phyloP scores from a whole-genome alignment of 1,139 yeast genomes.

The Geotrichum restrictum region DNA sequence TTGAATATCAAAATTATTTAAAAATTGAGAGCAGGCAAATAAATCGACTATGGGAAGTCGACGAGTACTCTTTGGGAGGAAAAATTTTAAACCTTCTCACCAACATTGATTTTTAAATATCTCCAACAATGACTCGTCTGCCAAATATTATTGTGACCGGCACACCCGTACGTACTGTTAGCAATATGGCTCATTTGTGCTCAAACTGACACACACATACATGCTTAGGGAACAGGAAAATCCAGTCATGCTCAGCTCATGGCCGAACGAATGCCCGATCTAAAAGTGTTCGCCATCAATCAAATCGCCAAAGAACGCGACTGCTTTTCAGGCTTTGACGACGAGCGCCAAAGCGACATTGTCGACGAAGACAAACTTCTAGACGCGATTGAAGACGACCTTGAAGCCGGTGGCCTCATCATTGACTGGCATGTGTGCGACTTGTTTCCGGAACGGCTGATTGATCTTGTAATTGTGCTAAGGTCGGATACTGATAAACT shows the following conservation, averaged over 20 bases:
- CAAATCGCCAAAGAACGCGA: constrained; percentile 75
- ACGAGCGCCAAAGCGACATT: constrained; percentile 75
- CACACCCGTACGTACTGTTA: constrained; percentile 61
- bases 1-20: neutral
- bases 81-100: neutral
- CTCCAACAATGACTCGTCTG: constrained; percentile 19
- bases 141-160: constrained; percentile 93
- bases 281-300: constrained; percentile 65
- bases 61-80: neutral
- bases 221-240: constrained; percentile 78
- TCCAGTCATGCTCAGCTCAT: constrained; percentile 74
- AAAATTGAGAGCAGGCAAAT: neutral
- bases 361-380: constrained; percentile 88
- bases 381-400: constrained; percentile 73
- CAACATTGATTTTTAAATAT: no score
- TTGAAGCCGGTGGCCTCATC: constrained; percentile 78
- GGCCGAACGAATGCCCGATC: constrained; percentile 48
- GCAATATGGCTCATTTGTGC: neutral
- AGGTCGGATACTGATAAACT: constrained; percentile 69
- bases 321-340: constrained; percentile 81
- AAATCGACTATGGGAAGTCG: no score
- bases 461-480: constrained; percentile 86
- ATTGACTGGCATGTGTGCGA: constrained; percentile 98
- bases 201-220: neutral
- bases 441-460: constrained; percentile 84